Conservation (phyloP, 129 eudicot genomes). For the Pseudognaphalium luteoalbum region DNA sequence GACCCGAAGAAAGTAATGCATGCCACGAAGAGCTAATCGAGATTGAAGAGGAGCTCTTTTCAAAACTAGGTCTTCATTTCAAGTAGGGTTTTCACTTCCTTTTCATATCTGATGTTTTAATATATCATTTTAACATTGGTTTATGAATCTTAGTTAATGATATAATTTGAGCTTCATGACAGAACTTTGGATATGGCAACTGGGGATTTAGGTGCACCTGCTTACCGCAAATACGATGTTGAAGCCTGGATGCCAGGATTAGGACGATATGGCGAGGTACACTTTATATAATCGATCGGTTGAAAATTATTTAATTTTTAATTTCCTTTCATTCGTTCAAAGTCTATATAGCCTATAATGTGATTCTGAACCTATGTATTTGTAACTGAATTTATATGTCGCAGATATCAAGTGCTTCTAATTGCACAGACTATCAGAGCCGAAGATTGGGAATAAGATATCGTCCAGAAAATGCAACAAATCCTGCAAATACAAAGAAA, state of each 20-base stretch:
- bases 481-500: conserved; percentile 42
- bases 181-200: conserved; percentile 96
- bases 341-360: background rate
- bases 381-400: conserved; percentile 6
- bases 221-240: conserved; percentile 83
- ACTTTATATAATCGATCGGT: conserved; percentile 7
- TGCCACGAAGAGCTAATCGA: conserved; percentile 79
- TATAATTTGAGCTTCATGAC: conserved; percentile 21
- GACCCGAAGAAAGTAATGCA: conserved; percentile 81
- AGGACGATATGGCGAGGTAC: conserved; percentile 95
- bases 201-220: conserved; percentile 95
- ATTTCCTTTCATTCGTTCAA: background rate
- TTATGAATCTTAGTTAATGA: background rate
- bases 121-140: background rate
- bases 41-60: conserved; percentile 83
- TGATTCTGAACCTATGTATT: background rate
- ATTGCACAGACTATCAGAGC: conserved; percentile 97
- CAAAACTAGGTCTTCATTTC: conserved; percentile 87
- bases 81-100: conserved; percentile 42
- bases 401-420: conserved; percentile 98
- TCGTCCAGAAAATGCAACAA: conserved; percentile 60
- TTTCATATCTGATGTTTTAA: background rate
- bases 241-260: conserved; percentile 99
- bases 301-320: background rate
- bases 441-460: conserved; percentile 86